phyloP scores from a whole-genome alignment of 129 eudicot genomes.

The Saussurea involucrata region DNA sequence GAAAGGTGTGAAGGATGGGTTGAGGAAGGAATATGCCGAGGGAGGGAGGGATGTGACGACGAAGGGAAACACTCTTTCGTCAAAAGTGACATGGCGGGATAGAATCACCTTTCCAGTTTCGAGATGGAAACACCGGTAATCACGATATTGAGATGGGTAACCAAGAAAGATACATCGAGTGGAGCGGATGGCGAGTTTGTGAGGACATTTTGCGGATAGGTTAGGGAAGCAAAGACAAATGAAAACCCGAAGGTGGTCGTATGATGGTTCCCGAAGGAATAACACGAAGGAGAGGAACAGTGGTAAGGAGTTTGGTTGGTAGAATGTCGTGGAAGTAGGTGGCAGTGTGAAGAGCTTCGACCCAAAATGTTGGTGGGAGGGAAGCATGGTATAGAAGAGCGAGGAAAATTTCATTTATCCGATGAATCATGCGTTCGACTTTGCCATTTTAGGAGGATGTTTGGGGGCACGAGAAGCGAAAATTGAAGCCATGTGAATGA shows the following conservation, averaged over 20 bases:
- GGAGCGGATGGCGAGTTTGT: background rate
- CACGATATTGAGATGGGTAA: background rate
- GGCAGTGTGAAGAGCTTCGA: too few species aligned
- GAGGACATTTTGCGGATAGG: background rate
- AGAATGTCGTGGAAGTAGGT: too few species aligned
- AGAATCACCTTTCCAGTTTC: background rate
- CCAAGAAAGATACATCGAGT: background rate
- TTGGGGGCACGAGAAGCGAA: too few species aligned
- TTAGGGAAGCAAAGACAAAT: background rate
- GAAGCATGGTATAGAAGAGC: too few species aligned
- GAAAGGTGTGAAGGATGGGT: background rate
- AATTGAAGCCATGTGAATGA: too few species aligned
- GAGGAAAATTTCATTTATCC: too few species aligned
- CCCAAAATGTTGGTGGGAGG: too few species aligned
- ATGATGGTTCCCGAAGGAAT: too few species aligned
- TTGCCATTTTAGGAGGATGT: too few species aligned
- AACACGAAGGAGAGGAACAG: too few species aligned
- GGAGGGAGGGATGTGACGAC: background rate
- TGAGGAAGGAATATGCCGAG: background rate
- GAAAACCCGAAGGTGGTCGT: background rate
- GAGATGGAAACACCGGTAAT: background rate
- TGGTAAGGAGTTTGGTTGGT: too few species aligned
- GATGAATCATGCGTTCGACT: too few species aligned
- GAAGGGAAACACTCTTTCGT: background rate
- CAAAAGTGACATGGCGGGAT: background rate